Evolutionary conservation across 495 filamentous ascomycete genomes (phyloP), one percentile per base, ranked within the genome.

Genomic region (Daldinia vernicosa): DNA sequence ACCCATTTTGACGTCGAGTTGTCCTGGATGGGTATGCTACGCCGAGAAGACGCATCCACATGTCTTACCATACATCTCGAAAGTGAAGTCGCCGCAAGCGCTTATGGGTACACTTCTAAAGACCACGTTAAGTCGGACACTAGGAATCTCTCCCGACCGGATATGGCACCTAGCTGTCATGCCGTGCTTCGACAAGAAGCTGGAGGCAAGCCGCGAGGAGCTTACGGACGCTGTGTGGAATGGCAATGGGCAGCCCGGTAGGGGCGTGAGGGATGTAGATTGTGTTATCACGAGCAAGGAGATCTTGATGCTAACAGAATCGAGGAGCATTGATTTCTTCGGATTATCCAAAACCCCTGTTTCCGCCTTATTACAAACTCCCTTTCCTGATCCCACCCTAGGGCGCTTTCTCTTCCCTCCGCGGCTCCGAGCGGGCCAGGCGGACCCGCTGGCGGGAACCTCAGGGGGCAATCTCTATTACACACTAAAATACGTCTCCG

Each of bases 121-220:
- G 74, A 92, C 93, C 0, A 86, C 91, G 8, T 78, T 99, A 19
- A 91, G 89, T 77, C 88, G 87, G 66, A 84, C 80, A 43, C 83
- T 93, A 45, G 87, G 89, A 11, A 85, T 97, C 6, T 78, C 90
- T 0, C 90, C 93, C 0, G 90, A 91, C 63, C 88, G 89, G 55
- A 93, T 98, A 77, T 99, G 95, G 92, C 92, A 98, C 77, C 77
- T 98, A 43, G 92, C 93, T 4, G 83, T 99, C 35, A 98, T 98
- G 96, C 95, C 95, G 24, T 99, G 95, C 78, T 99, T 99, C 77
- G 95, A 99, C 81, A 99, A 99, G 82, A 99, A 99, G 80, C 88
- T 99, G 14, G 95, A 99, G 80, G 95, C 95, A 7, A 95, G 93
- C 60, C 89, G 95, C 22, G 91, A 92, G 76, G 96, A 99, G 77